Conservation (phyloP, 371 early-diverging fungal genomes). For the Mucor velutinosus region DNA sequence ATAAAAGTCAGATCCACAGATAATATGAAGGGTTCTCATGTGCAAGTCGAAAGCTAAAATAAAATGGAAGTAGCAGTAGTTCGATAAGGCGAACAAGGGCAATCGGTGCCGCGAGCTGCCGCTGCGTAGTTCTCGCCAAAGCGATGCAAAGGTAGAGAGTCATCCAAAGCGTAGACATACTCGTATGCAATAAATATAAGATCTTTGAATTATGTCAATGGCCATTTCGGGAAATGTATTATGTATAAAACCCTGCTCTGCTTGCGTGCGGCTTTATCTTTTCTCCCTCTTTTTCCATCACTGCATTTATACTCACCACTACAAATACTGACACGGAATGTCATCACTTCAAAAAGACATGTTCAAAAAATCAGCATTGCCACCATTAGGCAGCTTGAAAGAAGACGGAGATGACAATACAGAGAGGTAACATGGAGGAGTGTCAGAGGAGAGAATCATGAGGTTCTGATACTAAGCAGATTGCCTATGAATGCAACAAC, state of each 20-base stretch:
- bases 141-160: too few species aligned
- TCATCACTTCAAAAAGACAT: slow-evolving; percentile 47
- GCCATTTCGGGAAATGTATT: too few species aligned
- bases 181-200: too few species aligned
- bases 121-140: too few species aligned
- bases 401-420: slow-evolving; percentile 11
- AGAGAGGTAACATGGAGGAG: not conserved
- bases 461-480: not conserved
- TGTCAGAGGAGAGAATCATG: not conserved
- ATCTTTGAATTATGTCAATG: too few species aligned
- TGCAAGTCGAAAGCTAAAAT: too few species aligned
- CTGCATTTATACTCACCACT: not conserved
- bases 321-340: slow-evolving; percentile 17
- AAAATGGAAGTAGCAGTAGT: too few species aligned
- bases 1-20: too few species aligned
- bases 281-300: slow-evolving; percentile 9
- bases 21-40: too few species aligned
- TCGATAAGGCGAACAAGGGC: too few species aligned
- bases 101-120: too few species aligned
- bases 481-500: not conserved
- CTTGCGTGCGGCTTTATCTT: not conserved
- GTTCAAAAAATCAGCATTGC: slow-evolving; percentile 31
- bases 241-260: slow-evolving; percentile 2
- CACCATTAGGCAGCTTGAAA: slow-evolving; percentile 19
- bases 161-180: too few species aligned